Conservation (phyloP, 2,329 filamentous ascomycete genomes). For the Colletotrichum viniferum region DNA sequence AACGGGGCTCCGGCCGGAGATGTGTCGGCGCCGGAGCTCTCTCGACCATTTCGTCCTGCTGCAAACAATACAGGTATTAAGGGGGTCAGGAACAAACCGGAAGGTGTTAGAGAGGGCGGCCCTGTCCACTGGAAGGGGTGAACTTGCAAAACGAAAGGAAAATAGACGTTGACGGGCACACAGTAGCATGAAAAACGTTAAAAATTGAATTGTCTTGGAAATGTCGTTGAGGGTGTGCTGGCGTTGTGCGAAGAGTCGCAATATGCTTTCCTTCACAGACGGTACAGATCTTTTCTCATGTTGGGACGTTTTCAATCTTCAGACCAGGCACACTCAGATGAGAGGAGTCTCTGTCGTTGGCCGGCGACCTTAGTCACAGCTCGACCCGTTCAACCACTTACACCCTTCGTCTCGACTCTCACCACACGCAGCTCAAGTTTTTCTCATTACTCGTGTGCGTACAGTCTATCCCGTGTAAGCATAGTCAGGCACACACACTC, state of each 20-base stretch:
- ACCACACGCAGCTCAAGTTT: background rate
- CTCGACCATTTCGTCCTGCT: background rate
- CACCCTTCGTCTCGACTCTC: background rate
- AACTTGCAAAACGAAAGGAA: background rate
- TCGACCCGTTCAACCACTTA: background rate
- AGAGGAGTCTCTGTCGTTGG: background rate
- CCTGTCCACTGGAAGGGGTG: background rate
- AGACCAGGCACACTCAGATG: background rate
- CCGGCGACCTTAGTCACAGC: background rate
- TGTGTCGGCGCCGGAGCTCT: background rate
- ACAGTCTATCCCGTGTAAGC: background rate
- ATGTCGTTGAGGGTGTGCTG: background rate
- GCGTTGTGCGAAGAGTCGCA: background rate
- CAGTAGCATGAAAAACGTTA: constrained; percentile 8
- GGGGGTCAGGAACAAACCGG: background rate
- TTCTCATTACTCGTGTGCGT: background rate
- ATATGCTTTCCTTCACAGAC: background rate
- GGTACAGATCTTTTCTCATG: background rate
- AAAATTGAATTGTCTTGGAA: constrained; percentile 1
- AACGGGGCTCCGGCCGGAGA: background rate
- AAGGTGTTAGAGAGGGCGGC: background rate
- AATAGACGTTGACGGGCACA: background rate
- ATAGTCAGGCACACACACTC: background rate
- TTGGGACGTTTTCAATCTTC: background rate
- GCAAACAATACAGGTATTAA: background rate